Percentiles rank a stretch among this genome's conserved stretches.
Evolutionary conservation across 805 yeast genomes (phyloP).

Genomic region (Priceomyces melissophilus): DNA sequence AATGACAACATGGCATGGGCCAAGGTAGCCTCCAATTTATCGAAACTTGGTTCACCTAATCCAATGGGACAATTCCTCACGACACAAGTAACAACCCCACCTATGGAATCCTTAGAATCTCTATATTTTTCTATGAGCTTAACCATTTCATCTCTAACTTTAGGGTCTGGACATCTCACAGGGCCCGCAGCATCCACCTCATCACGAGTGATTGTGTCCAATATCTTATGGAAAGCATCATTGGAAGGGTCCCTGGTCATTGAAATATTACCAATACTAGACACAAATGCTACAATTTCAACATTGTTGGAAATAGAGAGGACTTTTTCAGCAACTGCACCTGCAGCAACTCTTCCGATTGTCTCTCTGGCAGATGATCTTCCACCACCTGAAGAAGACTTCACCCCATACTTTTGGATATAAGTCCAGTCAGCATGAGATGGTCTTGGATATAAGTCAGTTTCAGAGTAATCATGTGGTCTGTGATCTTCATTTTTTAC

Average conservation of each 20-base stretch:
- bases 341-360: conserved; percentile 98
- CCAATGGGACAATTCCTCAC: conserved; percentile 91
- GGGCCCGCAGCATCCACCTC: conserved; percentile 85
- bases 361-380: conserved; percentile 97
- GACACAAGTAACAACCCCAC: conserved; percentile 98
- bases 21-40: conserved; percentile 88
- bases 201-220: conserved; percentile 81
- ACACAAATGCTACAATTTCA: conserved; percentile 94
- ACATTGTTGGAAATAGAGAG: conserved; percentile 71
- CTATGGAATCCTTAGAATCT: conserved; percentile 87
- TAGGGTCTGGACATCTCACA: conserved; percentile 86
- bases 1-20: conserved; percentile 98
- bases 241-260: conserved; percentile 72
- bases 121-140: conserved; percentile 83
- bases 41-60: conserved; percentile 97
- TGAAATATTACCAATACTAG: conserved; percentile 80
- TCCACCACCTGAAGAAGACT: conserved; percentile 97
- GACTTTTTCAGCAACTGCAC: conserved; percentile 95
- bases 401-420: conserved; percentile 82
- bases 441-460: conserved; percentile 94
- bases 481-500: conserved; percentile 94
- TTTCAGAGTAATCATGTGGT: conserved; percentile 93
- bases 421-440: conserved; percentile 98
- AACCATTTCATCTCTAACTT: conserved; percentile 73
- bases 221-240: conserved; percentile 59